Base-by-base conservation (phyloP, 306 rosid species). In the Bauhinia variegata region DNA sequence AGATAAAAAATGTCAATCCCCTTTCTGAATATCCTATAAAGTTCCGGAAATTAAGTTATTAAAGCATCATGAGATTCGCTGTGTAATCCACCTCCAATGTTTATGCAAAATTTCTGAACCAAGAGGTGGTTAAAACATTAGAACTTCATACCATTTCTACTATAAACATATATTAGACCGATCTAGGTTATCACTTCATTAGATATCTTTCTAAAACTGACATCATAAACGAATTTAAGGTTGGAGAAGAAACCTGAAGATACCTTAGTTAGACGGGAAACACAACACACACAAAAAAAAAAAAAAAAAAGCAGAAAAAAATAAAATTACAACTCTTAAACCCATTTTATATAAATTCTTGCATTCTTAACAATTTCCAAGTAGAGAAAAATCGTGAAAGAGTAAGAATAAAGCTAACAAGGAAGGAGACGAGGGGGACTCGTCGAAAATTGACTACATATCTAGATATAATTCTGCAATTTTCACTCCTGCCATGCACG, bases 151-250 rank as follows among this genome's bases (percentile, higher is more conserved):
- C 5, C 9, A 8, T 36, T 8, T 33, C 68, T 43, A 36, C 63
- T 18, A 11, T 18, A 54, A 30, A 18, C 2, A 10, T 58, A 36
- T 38, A 39, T 33, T 31, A 18, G n/a, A 49, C 32, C 42, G 30
- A 39, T 48, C 49, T 63, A 64, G 56, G 16, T 60, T 66, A 30
- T 14, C 16, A 42, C 56, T 44, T 59, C 60, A 70, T 37, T 14
- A 7, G 36, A 38, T 17, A 23, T 39, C 63, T 50, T 5, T 36
- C 8, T 5, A 36, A 36, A 36, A 36, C 2, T 11, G 48, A 63
- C 28, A 17, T 34, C 52, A 63, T 7, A 44, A 56, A 63, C 5
- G 34, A 54, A 8, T 28, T n/a, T 10, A 44, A 37, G 6, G 15
- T 34, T 17, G 43, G 33, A 60, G 19, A 52, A 23, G 33, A 69